Base-by-base conservation (phyloP, 257 asterid species). In the Jacaranda copaia region DNA sequence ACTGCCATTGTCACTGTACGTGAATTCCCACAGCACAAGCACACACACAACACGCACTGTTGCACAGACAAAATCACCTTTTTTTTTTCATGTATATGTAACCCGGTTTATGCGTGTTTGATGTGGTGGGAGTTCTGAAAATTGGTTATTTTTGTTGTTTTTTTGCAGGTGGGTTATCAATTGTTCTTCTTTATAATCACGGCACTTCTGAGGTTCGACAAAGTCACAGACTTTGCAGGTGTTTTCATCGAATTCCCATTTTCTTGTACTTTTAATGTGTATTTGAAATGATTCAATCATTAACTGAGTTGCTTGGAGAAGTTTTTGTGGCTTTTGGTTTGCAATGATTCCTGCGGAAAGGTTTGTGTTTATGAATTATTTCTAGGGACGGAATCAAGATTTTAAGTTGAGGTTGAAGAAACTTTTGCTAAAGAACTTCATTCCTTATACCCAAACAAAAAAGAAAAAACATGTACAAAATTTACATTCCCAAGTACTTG, bases 211-310 rank as follows among this genome's bases (percentile, higher is more conserved):
- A 89, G 77, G 82, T 85, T 96, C 76, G 99, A 96, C 84, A 96
- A 96, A 84, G 91, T 96, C 79, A 96, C 99, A 11, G 99, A 96
- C 84, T 96, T 96, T 81, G 98, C 99, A 1, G 98, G 99, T 93
- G 73, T 11, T 43, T 68, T 69, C 68, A 14, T 19, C 40, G 36
- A 40, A 14, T 38, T 65, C 16, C 70, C 68, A 68, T 78, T 48
- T 53, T 48, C 60, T 56, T 5, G 35, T 61, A 1, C 6, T 52
- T 52, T 36, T 58, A 61, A 10, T 59, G 20, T 56, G 45, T 14
- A 51, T 68, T 5, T 74, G 80, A 72, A 66, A 61, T 56, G 67
- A 52, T 51, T 74, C 25, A 19, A 43, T 49, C 51, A 43, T 35
- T 35, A 32, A 11, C 42, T 72, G 43, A 72, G 68, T 60, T 66